These are phyloP conservation scores for Starmerella potacharoeniae DNA, from an alignment of 805 yeast species.

Conservation along the genomic window DNA sequence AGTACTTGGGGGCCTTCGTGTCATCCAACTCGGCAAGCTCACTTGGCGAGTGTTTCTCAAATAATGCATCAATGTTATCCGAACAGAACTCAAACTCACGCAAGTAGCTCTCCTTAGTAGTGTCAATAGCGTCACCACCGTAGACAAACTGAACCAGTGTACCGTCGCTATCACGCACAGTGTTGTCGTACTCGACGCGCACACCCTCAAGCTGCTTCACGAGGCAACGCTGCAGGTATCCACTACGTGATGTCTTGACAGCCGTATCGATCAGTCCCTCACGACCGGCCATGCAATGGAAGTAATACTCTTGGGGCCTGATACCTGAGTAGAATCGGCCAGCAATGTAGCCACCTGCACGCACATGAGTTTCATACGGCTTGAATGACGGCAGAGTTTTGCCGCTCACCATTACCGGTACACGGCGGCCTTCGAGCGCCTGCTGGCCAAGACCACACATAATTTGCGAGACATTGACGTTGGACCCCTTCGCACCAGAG, in stretches of 20 bases:
- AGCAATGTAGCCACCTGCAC: constrained; percentile 97
- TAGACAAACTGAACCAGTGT: constrained; percentile 85
- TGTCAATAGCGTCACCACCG: constrained; percentile 96
- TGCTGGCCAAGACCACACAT: constrained; percentile 99
- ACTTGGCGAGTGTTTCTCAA: constrained; percentile 75
- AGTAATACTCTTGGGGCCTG: constrained; percentile 95
- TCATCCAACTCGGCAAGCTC: constrained; percentile 57
- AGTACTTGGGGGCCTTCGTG: constrained; percentile 65
- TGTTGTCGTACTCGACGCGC: constrained; percentile 82
- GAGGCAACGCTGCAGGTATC: constrained; percentile 95
- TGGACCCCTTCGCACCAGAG: constrained; percentile 98
- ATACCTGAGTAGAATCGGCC: constrained; percentile 97
- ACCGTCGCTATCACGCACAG: constrained; percentile 94
- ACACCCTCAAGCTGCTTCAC: constrained; percentile 98
- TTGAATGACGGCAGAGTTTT: constrained; percentile 93
- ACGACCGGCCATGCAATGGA: constrained; percentile 99
- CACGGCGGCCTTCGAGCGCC: constrained; percentile 98
- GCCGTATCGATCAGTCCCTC: constrained; percentile 99
- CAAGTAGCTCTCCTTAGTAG: constrained; percentile 89
- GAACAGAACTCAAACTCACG: constrained; percentile 85
- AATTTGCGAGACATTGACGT: constrained; percentile 95
- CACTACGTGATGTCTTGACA: constrained; percentile 95
- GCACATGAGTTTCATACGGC: constrained; percentile 91
- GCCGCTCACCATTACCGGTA: constrained; percentile 98
- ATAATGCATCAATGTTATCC: constrained; percentile 77